Evolutionary conservation across 371 early-diverging fungal genomes (phyloP), one percentile per base, ranked within the genome.

Genomic region (Thermomucor indicae-seudaticae): DNA sequence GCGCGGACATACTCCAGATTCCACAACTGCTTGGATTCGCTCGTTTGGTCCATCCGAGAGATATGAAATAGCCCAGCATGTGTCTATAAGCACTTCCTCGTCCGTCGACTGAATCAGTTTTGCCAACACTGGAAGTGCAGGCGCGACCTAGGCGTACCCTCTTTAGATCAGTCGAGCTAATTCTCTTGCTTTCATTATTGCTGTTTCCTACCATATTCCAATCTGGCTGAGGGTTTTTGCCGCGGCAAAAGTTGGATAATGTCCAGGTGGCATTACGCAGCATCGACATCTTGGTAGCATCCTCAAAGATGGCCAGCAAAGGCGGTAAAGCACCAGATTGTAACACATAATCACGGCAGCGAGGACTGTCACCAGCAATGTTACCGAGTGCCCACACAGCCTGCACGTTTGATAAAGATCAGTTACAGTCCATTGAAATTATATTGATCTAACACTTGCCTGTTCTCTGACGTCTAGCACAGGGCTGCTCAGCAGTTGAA

Each of bases 371-470:
- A 54, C 99, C 99, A 32, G 99, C 97, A 81, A 99, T 99, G 81
- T 99, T 99, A 60, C 99, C 99, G 38, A 99, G 80, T 16, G 99
- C 99, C 99, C 99, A 99, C 37, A 99, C 97, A 48, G 96, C 95
- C 85, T 90, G 55, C 6, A 38, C 29, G 10, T 6, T 2, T 22
- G 20, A 23, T 28, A 32, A 17, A 25, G 7, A 23, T 22, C 2
- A n/a, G n/a, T n/a, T n/a, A n/a, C n/a, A n/a, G n/a, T n/a, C n/a
- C n/a, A n/a, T n/a, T n/a, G n/a, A n/a, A n/a, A n/a, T n/a, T n/a
- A n/a, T n/a, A n/a, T n/a, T n/a, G n/a, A n/a, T n/a, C n/a, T n/a
- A n/a, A n/a, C 35, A 23, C 56, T 43, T 74, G 83, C 85, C 78
- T 99, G 99, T 77, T 99, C 99, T 55, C 88, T 88, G 43, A 99